Evolutionary conservation across 495 filamentous ascomycete species (phyloP).

Genomic region (Aspergillus carlsbadensis): DNA sequence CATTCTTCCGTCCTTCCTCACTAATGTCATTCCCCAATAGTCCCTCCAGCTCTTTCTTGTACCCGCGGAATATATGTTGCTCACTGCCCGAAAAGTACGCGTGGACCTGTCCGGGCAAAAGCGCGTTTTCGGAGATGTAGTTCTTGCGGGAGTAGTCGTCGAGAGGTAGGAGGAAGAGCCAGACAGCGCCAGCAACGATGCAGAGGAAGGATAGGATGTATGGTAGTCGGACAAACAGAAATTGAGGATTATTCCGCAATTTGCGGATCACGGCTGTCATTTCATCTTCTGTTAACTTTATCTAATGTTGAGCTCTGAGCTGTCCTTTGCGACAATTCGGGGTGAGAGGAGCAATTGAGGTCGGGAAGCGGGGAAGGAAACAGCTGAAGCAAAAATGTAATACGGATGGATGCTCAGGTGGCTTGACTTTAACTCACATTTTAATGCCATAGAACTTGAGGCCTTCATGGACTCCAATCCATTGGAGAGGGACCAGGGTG

Average conservation of each 20-base stretch:
- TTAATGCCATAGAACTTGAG: slow-evolving; percentile 37
- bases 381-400: neutral
- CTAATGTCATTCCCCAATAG: slow-evolving; percentile 25
- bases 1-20: slow-evolving; percentile 18
- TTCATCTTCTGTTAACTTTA: slow-evolving; percentile 20
- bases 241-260: slow-evolving; percentile 41
- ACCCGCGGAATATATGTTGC: slow-evolving; percentile 91
- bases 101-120: slow-evolving; percentile 93
- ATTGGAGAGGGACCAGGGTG: slow-evolving; percentile 13
- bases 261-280: slow-evolving; percentile 42
- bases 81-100: slow-evolving; percentile 97
- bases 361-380: neutral
- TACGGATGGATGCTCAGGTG: neutral
- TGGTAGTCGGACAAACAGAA: slow-evolving; percentile 42
- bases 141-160: slow-evolving; percentile 88
- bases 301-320: slow-evolving; percentile 13
- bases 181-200: slow-evolving; percentile 82
- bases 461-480: slow-evolving; percentile 23
- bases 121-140: slow-evolving; percentile 97
- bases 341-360: slow-evolving; percentile 13
- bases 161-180: slow-evolving; percentile 90
- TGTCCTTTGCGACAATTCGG: slow-evolving; percentile 25
- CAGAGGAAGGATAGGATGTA: slow-evolving; percentile 73
- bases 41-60: slow-evolving; percentile 75
- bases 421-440: slow-evolving; percentile 37